A percentile compares a stretch with the other conserved stretches of the same genome.
These are phyloP conservation scores for Gypsophila paniculata DNA, from an alignment of 179 eudicot species.

Conservation along the genomic window DNA sequence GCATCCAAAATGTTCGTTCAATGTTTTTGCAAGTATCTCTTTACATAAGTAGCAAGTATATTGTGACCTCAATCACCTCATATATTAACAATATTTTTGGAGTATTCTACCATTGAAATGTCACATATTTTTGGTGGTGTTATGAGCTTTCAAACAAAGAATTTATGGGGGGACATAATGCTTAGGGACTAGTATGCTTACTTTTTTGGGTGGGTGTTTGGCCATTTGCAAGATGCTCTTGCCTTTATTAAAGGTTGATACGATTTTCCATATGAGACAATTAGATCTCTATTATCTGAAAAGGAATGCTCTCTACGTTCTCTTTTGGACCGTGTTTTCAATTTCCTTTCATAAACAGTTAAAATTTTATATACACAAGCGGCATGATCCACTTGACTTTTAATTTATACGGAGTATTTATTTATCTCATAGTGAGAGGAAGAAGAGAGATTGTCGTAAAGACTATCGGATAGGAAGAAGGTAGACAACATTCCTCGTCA, in stretches of 20 bases:
- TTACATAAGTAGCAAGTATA: not conserved
- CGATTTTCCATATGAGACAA: not conserved
- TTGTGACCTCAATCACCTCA: not conserved
- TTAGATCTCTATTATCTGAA: no score
- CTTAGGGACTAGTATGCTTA: not conserved
- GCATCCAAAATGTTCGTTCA: conserved; percentile 9
- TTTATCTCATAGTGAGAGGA: no score
- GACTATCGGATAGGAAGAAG: no score
- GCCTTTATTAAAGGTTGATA: conserved; percentile 1
- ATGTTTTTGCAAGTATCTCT: no score
- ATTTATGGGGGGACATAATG: not conserved
- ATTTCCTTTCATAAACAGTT: no score
- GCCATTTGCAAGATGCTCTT: not conserved
- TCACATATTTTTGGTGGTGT: not conserved
- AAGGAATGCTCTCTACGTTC: no score
- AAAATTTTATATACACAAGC: no score
- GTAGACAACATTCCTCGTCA: no score
- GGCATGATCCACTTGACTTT: no score
- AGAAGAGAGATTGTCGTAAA: no score
- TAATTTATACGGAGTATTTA: no score
- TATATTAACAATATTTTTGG: not conserved
- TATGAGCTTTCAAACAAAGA: not conserved
- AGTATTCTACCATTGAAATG: not conserved
- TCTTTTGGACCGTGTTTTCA: no score
- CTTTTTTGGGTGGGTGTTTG: not conserved